Conservation (phyloP, 1,284 basidiomycete genomes). For the Boletellus deceptivus region DNA sequence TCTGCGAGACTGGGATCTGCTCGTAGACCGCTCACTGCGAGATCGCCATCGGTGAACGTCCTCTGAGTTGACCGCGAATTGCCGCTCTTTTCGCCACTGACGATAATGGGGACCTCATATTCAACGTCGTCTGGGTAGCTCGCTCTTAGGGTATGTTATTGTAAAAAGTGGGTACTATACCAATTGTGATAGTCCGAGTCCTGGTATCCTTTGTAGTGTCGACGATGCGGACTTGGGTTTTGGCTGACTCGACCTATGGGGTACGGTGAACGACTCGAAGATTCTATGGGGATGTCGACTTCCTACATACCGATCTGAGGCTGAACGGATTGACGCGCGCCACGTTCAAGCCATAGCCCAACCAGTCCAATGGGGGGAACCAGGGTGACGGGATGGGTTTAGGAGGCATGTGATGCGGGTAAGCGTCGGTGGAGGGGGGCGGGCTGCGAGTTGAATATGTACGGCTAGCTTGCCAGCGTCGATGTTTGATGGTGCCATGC, state of each 20-base stretch:
- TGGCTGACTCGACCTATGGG: neutral
- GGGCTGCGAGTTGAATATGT: too few species aligned
- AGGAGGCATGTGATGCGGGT: neutral
- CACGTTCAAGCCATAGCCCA: neutral
- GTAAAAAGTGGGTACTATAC: neutral
- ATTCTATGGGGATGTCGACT: neutral
- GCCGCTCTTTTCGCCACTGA: neutral
- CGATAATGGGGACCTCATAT: neutral
- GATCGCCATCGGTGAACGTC: neutral
- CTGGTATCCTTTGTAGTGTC: neutral
- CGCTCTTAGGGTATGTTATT: neutral
- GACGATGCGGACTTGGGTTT: neutral
- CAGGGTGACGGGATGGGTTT: neutral
- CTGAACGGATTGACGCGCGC: neutral
- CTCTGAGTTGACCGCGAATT: neutral
- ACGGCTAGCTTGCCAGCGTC: too few species aligned
- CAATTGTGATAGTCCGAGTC: neutral
- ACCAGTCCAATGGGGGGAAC: neutral
- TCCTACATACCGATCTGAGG: neutral
- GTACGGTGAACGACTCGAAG: neutral
- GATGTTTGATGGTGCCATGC: too few species aligned
- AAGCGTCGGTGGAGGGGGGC: too few species aligned
- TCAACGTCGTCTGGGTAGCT: neutral
- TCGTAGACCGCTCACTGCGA: neutral
- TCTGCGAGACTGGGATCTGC: neutral